Evolutionary conservation across 148 eudicot genomes (phyloP).

Genomic region (Chenopodium album): DNA sequence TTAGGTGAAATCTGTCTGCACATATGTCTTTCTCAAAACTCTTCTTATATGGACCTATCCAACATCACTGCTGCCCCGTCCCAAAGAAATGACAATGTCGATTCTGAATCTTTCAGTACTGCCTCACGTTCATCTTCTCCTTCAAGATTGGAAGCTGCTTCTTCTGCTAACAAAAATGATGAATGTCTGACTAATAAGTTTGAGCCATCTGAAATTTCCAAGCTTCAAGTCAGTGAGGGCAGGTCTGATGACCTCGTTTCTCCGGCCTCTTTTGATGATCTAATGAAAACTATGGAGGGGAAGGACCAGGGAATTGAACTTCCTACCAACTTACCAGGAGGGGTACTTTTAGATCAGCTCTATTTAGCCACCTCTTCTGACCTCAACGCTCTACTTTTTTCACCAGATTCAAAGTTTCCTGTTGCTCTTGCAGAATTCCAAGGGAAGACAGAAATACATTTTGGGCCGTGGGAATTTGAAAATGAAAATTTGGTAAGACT

Average conservation of each 20-base stretch:
- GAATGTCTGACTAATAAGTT: conserved; percentile 34
- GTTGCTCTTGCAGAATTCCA: conserved; percentile 49
- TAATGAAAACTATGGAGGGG: conserved; percentile 49
- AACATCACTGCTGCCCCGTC: not conserved
- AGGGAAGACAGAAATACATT: conserved; percentile 54
- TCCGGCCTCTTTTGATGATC: conserved; percentile 56
- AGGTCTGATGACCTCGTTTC: conserved; percentile 43
- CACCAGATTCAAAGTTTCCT: conserved; percentile 65
- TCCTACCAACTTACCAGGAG: conserved; percentile 68
- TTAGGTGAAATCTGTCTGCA: conserved; percentile 86
- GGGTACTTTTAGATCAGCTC: conserved; percentile 65
- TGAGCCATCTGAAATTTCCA: conserved; percentile 43
- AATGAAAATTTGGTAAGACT: conserved; percentile 53
- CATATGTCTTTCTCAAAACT: conserved; percentile 72
- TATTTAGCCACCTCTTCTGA: conserved; percentile 57
- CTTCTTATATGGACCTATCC: conserved; percentile 40
- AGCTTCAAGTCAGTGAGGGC: conserved; percentile 33
- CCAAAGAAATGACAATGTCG: conserved; percentile 29
- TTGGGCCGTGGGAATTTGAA: conserved; percentile 70
- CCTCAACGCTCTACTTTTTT: conserved; percentile 64
- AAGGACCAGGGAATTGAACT: conserved; percentile 53
- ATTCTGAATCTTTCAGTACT: conserved; percentile 38
- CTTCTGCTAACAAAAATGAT: conserved; percentile 46
- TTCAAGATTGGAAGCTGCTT: conserved; percentile 29
- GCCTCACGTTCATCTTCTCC: conserved; percentile 52